A percentile compares a stretch with the other conserved stretches of the same genome.
phyloP scores from a whole-genome alignment of 2,329 filamentous ascomycete genomes.

The Venturia nashicola region DNA sequence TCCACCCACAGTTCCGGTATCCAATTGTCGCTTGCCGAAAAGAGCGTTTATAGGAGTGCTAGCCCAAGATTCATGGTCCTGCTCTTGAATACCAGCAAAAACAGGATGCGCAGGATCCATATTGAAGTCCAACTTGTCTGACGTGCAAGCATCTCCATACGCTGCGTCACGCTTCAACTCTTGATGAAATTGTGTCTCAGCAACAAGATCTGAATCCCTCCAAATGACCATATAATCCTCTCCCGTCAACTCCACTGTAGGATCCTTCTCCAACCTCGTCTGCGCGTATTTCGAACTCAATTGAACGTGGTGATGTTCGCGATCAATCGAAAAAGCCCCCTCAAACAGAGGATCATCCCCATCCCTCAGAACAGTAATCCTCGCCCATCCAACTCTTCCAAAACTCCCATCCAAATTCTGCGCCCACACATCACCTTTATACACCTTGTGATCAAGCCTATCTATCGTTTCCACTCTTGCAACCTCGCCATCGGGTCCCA shows the following conservation, averaged over 20 bases:
- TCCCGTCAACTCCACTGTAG: constrained; percentile 40
- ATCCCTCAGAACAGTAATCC: constrained; percentile 66
- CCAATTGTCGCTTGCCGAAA: constrained; percentile 57
- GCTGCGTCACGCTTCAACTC: constrained; percentile 52
- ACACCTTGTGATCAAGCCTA: constrained; percentile 67
- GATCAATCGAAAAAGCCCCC: constrained; percentile 70
- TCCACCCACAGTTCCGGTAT: constrained; percentile 55
- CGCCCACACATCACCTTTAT: constrained; percentile 66
- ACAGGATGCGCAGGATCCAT: constrained; percentile 57
- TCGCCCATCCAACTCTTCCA: constrained; percentile 76
- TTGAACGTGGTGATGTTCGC: constrained; percentile 80
- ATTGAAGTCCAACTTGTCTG: constrained; percentile 74
- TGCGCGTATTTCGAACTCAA: constrained; percentile 60
- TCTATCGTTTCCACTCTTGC: constrained; percentile 55
- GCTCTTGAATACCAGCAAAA: constrained; percentile 38
- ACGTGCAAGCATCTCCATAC: constrained; percentile 45
- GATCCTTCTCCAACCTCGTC: constrained; percentile 61
- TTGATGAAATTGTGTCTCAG: constrained; percentile 30
- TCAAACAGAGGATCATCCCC: constrained; percentile 74
- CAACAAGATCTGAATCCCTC: constrained; percentile 64
- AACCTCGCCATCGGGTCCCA: constrained; percentile 60
- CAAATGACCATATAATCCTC: constrained; percentile 78
- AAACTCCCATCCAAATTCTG: constrained; percentile 53
- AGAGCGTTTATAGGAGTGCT: constrained; percentile 52
- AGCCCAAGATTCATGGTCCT: constrained; percentile 43